These are phyloP conservation scores for Epichloe amarillans DNA, from an alignment of 2,329 filamentous ascomycete species.

Conservation along the genomic window DNA sequence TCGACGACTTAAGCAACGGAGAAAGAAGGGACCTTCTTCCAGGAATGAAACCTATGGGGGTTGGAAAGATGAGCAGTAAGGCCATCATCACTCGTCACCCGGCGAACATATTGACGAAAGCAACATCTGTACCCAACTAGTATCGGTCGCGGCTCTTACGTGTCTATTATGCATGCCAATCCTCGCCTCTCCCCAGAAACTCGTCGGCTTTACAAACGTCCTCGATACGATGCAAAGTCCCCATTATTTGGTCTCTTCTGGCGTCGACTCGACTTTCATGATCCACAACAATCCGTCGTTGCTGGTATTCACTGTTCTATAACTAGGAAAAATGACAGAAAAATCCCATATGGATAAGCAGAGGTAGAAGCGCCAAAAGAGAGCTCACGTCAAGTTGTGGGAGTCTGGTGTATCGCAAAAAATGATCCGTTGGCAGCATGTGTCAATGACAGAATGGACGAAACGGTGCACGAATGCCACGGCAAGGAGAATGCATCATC, in stretches of 20 bases:
- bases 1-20: no score
- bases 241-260: background rate
- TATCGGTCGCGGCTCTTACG: background rate
- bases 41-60: no score
- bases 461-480: background rate
- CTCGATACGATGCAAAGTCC: background rate
- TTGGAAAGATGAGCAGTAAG: no score
- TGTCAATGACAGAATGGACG: background rate
- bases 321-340: background rate
- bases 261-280: background rate
- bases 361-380: background rate
- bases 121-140: background rate
- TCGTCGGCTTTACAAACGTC: background rate
- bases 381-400: background rate
- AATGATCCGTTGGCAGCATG: background rate
- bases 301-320: background rate
- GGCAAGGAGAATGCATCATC: background rate
- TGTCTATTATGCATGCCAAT: background rate
- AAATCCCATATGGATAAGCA: background rate
- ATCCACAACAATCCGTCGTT: background rate
- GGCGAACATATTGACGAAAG: no score
- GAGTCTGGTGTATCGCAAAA: background rate
- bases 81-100: no score
- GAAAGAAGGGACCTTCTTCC: no score
- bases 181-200: background rate